phyloP scores from a whole-genome alignment of 495 filamentous ascomycete genomes.

The Neurospora sp. region DNA sequence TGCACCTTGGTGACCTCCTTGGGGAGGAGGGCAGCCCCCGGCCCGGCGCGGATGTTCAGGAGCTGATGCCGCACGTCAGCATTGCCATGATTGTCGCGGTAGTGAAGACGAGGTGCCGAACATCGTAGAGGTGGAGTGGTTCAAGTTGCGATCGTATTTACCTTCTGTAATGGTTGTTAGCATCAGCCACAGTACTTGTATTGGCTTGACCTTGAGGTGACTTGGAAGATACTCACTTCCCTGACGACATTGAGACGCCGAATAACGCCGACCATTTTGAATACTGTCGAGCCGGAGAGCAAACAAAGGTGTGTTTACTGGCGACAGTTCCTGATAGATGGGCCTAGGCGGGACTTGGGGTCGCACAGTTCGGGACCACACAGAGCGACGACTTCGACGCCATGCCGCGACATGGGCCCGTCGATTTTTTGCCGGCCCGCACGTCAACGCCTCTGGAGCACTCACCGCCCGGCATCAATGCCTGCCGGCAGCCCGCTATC shows the following conservation, averaged over 20 bases:
- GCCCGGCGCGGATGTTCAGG: constrained; percentile 60
- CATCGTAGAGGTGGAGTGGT: constrained; percentile 5
- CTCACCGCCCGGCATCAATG: neutral
- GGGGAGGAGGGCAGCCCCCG: constrained; percentile 73
- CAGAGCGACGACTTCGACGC: neutral
- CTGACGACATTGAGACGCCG: constrained; percentile 71
- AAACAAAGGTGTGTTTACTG: neutral
- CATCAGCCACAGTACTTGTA: neutral
- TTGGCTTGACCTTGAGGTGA: neutral
- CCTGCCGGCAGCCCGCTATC: neutral
- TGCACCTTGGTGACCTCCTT: constrained; percentile 74
- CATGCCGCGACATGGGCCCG: neutral
- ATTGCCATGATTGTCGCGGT: neutral
- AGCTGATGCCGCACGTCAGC: constrained; percentile 38
- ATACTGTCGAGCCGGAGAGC: constrained; percentile 4
- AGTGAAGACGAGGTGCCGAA: neutral
- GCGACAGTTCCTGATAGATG: neutral
- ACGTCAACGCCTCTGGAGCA: neutral
- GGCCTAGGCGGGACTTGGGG: neutral
- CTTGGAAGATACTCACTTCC: constrained; percentile 47
- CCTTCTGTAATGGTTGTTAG: constrained; percentile 27
- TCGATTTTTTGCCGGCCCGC: neutral
- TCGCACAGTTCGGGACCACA: neutral
- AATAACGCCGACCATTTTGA: constrained; percentile 68
- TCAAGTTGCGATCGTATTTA: constrained; percentile 5